Percentiles rank a stretch among this genome's conserved stretches.
These are phyloP conservation scores for Penicillium sp. DNA, from an alignment of 2,329 filamentous ascomycete species.

Conservation along the genomic window DNA sequence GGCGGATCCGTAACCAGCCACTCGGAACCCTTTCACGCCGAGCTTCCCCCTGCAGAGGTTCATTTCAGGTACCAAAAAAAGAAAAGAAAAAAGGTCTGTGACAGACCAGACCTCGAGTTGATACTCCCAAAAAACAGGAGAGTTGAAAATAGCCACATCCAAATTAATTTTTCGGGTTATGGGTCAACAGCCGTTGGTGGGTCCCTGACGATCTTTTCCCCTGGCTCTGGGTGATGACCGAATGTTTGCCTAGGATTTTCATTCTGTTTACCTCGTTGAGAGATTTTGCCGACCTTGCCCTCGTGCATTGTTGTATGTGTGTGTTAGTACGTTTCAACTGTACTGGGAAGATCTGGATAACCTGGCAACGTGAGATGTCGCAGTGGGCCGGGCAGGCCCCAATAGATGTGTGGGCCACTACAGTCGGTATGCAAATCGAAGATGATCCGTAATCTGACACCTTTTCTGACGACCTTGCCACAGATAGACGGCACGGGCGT, in stretches of 20 bases:
- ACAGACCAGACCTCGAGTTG: neutral
- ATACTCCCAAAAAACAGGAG: neutral
- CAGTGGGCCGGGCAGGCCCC: neutral
- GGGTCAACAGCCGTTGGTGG: slow-evolving; percentile 16
- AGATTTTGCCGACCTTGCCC: neutral
- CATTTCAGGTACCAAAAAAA: neutral
- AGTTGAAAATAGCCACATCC: slow-evolving; percentile 8
- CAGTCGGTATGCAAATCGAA: slow-evolving; percentile 13
- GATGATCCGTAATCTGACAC: slow-evolving; percentile 11
- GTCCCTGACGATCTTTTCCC: slow-evolving; percentile 14
- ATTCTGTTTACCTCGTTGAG: slow-evolving; percentile 6
- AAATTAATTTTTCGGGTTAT: slow-evolving; percentile 8
- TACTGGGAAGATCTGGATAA: neutral
- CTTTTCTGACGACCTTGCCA: slow-evolving; percentile 14
- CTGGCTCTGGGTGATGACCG: slow-evolving; percentile 7
- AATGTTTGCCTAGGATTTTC: slow-evolving; percentile 13
- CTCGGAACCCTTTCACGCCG: slow-evolving; percentile 1
- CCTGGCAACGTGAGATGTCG: neutral
- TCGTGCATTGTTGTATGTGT: slow-evolving; percentile 6
- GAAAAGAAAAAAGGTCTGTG: neutral
- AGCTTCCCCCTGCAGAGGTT: slow-evolving; percentile 2
- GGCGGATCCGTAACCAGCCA: slow-evolving; percentile 10
- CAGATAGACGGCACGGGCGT: slow-evolving; percentile 13
- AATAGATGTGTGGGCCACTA: neutral
- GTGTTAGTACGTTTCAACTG: neutral